Evolutionary conservation across 2,329 filamentous ascomycete genomes (phyloP).

Genomic region (Leptographium radiaticola): DNA sequence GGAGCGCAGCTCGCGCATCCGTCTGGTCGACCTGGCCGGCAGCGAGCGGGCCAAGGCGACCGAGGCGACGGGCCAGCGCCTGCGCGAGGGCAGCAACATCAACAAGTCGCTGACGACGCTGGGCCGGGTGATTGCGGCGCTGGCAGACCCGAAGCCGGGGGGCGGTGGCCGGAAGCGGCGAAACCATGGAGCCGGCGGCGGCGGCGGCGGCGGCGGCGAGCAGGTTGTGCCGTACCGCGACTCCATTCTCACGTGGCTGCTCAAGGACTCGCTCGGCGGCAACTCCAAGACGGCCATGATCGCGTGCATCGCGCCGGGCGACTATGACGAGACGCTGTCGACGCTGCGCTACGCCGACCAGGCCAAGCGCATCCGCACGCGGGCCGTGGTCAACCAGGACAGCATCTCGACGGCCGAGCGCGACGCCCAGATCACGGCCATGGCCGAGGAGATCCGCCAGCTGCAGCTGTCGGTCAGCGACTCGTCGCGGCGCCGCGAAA

Average conservation of each 20-base stretch:
- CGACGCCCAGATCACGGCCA: conserved; percentile 84
- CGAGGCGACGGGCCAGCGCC: conserved; percentile 79
- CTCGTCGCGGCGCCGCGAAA: conserved; percentile 52
- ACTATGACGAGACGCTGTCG: conserved; percentile 94
- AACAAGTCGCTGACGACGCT: conserved; percentile 97
- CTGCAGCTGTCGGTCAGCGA: conserved; percentile 67
- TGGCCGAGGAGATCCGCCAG: conserved; percentile 85
- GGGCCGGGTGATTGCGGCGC: conserved; percentile 85
- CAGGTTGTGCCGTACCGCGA: conserved; percentile 87
- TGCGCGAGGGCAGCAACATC: conserved; percentile 94
- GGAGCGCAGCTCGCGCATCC: conserved; percentile 84
- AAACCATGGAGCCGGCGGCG: conserved; percentile 21
- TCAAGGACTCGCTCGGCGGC: conserved; percentile 90
- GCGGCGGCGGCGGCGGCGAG: conserved; percentile 32
- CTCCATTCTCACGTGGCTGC: conserved; percentile 68
- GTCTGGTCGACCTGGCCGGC: conserved; percentile 86
- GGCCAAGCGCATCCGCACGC: conserved; percentile 91
- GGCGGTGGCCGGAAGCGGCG: conserved; percentile 40
- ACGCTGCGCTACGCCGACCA: conserved; percentile 96
- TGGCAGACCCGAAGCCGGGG: conserved; percentile 66
- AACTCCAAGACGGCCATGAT: conserved; percentile 99
- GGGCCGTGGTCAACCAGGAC: conserved; percentile 91
- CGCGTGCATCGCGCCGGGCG: conserved; percentile 85
- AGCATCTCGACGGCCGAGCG: conserved; percentile 83
- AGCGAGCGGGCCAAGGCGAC: conserved; percentile 92